Evolutionary conservation across 2,329 filamentous ascomycete species (phyloP), one percentile per base, ranked within the genome.

Genomic region (Talaromyces atroroseus): DNA sequence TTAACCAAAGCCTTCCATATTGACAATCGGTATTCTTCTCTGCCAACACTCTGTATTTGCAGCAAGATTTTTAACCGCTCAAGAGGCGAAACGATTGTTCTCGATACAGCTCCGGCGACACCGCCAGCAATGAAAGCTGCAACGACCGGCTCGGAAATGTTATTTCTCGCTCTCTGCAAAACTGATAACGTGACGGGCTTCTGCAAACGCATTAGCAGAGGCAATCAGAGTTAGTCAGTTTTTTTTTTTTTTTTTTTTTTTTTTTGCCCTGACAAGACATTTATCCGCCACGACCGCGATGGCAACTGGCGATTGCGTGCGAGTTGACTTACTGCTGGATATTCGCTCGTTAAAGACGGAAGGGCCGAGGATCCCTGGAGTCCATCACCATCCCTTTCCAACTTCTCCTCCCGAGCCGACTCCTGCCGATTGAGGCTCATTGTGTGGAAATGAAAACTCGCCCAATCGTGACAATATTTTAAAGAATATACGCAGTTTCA

Each of bases 1-100:
- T 99, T 99, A 58, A 78, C 82, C 61, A 99, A 78, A 3, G 90
- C 94, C 74, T 95, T 90, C 64, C 86, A 84, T 57, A 97, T 90
- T 16, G 91, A 94, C 72, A 96, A 79, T 71, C 94, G 92, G 76
- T 99, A 99, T 68, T 96, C 92, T 65, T 90, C 88, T 67, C 91
- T 85, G 18, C 92, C 92, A 50, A 82, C 88, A 68, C 89, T 95
- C 76, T 99, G 94, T 26, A 99, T 82, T 72, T 99, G 94, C 72
- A 96, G 91, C n/a, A 99, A 80, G 65, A 99, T 99, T 78, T 99
- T 97, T 58, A 99, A 81, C 61, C 94, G 85, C 75, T 99, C 94
- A 38, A 99, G 84, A 3, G 94, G 94, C 16, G 92, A 97, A 4
- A 99, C 94, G 49, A 97, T 92, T 23, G 94, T 99, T 69, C 94